Conservation (phyloP, 176 grass and related monocot genomes). For the Oryza nivara region DNA sequence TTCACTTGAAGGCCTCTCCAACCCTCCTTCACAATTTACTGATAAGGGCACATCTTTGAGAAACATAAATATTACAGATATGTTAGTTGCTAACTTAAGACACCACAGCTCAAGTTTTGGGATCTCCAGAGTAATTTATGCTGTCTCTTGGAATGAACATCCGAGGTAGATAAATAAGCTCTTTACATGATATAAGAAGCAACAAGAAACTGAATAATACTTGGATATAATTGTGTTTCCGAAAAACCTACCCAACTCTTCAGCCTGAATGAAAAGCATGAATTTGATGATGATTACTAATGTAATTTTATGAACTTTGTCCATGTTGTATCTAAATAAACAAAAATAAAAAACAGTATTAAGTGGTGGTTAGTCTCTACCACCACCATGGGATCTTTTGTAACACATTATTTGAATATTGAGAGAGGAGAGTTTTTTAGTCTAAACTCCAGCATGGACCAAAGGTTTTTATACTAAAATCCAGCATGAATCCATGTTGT, state of each 20-base stretch:
- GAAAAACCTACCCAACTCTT: slow-evolving; percentile 91
- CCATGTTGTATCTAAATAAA: too few species aligned
- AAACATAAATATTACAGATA: slow-evolving; percentile 13
- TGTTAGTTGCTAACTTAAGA: neutral
- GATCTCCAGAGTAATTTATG: neutral
- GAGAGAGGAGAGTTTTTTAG: too few species aligned
- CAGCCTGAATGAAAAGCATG: slow-evolving; percentile 56
- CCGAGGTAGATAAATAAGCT: neutral
- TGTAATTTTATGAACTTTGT: neutral
- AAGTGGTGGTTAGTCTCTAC: too few species aligned
- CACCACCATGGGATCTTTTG: too few species aligned
- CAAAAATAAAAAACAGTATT: too few species aligned
- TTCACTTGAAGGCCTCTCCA: neutral
- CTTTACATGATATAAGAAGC: too few species aligned
- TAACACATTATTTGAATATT: too few species aligned
- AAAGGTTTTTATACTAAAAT: too few species aligned
- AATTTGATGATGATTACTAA: slow-evolving; percentile 11
- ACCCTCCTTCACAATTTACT: neutral
- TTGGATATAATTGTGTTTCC: slow-evolving; percentile 97
- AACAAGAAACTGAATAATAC: slow-evolving; percentile 39
- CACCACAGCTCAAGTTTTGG: slow-evolving; percentile 3
- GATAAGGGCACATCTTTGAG: neutral
- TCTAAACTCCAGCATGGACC: too few species aligned
- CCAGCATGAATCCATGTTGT: too few species aligned
- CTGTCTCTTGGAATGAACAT: slow-evolving; percentile 21